Percentiles rank a stretch among this genome's conserved stretches.
Evolutionary conservation across 2,329 filamentous ascomycete species (phyloP).

Genomic region (Fusarium secorum): DNA sequence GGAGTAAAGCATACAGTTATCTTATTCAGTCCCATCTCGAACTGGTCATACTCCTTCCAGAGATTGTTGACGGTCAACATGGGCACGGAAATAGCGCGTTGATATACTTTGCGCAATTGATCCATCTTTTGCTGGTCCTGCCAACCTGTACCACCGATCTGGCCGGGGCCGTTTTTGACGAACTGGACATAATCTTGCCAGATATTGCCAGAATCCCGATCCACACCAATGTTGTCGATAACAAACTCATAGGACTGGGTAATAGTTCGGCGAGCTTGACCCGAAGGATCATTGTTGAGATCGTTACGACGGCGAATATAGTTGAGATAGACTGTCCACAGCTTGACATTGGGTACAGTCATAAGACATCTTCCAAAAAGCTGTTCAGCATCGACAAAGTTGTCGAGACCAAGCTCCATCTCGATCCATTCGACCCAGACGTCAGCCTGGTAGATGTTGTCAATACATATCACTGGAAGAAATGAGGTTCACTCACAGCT

Average conservation of each 20-base stretch:
- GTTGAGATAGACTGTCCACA: slow-evolving; percentile 94
- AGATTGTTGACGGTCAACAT: slow-evolving; percentile 82
- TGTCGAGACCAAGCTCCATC: slow-evolving; percentile 88
- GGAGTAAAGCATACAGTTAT: slow-evolving; percentile 69
- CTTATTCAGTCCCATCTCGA: slow-evolving; percentile 94
- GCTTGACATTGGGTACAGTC: slow-evolving; percentile 79
- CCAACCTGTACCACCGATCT: slow-evolving; percentile 86
- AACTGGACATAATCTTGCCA: slow-evolving; percentile 98
- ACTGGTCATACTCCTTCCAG: slow-evolving; percentile 98
- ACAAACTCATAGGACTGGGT: slow-evolving; percentile 92
- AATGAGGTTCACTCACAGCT: slow-evolving; percentile 70
- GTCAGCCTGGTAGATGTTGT: slow-evolving; percentile 72
- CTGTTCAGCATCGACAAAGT: slow-evolving; percentile 79
- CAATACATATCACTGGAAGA: slow-evolving; percentile 12
- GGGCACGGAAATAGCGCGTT: slow-evolving; percentile 86
- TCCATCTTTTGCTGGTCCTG: slow-evolving; percentile 99
- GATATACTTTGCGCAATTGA: slow-evolving; percentile 87
- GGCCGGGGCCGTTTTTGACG: slow-evolving; percentile 85
- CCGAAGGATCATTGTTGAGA: slow-evolving; percentile 76
- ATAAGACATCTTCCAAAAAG: slow-evolving; percentile 85
- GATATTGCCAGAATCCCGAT: slow-evolving; percentile 86
- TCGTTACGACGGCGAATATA: slow-evolving; percentile 94
- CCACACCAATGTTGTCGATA: slow-evolving; percentile 86
- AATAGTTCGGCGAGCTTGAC: slow-evolving; percentile 79
- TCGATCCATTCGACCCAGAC: slow-evolving; percentile 89